phyloP scores from a whole-genome alignment of 208 protist genomes.

The Acanthamoeba rhysodes region DNA sequence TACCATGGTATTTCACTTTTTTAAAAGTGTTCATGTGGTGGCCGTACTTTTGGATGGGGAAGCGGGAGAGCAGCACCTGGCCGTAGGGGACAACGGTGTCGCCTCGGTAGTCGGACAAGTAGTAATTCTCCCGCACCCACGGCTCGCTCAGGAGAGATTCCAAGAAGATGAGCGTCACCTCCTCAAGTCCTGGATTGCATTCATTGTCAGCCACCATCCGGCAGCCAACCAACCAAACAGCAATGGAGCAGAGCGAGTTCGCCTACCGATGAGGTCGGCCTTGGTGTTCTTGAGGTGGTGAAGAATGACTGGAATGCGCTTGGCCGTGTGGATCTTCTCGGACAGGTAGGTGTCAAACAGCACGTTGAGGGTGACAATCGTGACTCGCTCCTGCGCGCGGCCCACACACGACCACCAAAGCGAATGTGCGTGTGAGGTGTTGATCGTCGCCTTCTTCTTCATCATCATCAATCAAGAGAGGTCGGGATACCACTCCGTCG shows the following conservation, averaged over 20 bases:
- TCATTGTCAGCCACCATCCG: not conserved
- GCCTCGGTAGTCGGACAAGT: slow-evolving; percentile 53
- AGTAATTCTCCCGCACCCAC: slow-evolving; percentile 69
- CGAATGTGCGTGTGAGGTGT: not conserved
- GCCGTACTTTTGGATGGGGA: slow-evolving; percentile 53
- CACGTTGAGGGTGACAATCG: slow-evolving; percentile 65
- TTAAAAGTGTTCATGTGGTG: not conserved
- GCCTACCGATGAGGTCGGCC: slow-evolving; percentile 66
- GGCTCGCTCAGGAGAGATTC: slow-evolving; percentile 34
- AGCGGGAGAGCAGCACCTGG: slow-evolving; percentile 61
- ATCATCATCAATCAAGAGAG: not conserved
- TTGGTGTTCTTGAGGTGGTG: slow-evolving; percentile 33
- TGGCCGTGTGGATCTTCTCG: slow-evolving; percentile 58
- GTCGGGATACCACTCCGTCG: slow-evolving; percentile 10
- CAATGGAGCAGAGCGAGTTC: not conserved
- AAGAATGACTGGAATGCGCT: slow-evolving; percentile 64
- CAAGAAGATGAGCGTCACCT: slow-evolving; percentile 67
- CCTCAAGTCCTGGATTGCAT: slow-evolving; percentile 28
- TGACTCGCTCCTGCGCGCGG: not conserved
- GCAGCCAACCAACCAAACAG: too few relatives aligned
- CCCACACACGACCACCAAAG: not conserved
- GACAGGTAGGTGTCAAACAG: slow-evolving; percentile 63
- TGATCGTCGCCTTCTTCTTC: not conserved
- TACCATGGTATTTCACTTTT: too few relatives aligned
- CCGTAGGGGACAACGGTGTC: slow-evolving; percentile 63